Evolutionary conservation across 2,329 filamentous ascomycete genomes (phyloP), one percentile per base, ranked within the genome.

Genomic region (Pseudophaeomoniella oleicola): DNA sequence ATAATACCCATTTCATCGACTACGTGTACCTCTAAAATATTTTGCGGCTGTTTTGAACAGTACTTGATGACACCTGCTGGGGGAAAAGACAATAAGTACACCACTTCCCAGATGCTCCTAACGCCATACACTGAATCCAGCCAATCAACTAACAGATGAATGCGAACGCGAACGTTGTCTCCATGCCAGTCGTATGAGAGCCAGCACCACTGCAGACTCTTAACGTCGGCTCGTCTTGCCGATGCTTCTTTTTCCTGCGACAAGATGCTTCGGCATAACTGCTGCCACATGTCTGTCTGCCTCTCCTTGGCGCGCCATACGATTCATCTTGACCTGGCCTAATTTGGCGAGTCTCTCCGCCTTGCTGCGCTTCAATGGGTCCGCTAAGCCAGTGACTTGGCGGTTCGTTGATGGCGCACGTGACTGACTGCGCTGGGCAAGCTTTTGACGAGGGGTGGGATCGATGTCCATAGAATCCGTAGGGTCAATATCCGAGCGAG

Each of bases 241-340:
- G 55, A 93, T 87, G 44, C 83, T 80, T 58, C 90, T 81, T 72
- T 96, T 98, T 52, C 90, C 90, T 42, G 81, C 71, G 57, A 84
- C 80, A 73, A 98, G 69, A 66, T 96, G 90, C 67, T 93, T 98
- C 44, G 78, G 75, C 60, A 93, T 63, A 37, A 82, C 72, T 27
- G 82, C 81, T 38, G 78, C 78, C 43, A 77, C 76, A 64, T 96
- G 88, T 56, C 92, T 77, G 70, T 98, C 90, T 43, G 81, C 87
- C 67, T 98, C 90, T 69, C 90, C 90, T 70, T 92, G 84, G 59
- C 87, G 78, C 32, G 90, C 90, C 81, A 92, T 90, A 46, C 88
- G 76, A 69, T 98, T 98, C 86, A 92, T 94, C 75, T 86, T 88
- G 72, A 88, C 86, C 78, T 98, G 92, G 51, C 78, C 72, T 56